A percentile compares a stretch with the other conserved stretches of the same genome.
phyloP scores from a whole-genome alignment of 2,329 filamentous ascomycete genomes.

The Apiospora sp. region DNA sequence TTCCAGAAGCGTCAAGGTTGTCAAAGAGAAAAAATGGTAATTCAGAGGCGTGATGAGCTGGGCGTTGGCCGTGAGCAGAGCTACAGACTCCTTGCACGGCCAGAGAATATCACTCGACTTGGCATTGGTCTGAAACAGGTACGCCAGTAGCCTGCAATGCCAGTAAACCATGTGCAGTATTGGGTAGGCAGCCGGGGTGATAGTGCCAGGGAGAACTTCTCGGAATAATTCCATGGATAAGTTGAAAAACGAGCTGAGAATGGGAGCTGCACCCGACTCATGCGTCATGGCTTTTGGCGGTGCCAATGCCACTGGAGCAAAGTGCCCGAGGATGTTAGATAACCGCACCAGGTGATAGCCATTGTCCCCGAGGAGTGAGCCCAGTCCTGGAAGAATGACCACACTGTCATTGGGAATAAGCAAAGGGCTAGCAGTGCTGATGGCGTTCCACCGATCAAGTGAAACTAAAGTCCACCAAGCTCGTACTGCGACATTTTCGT shows the following conservation, averaged over 20 bases:
- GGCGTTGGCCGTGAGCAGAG: conserved; percentile 63
- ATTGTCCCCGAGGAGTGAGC: conserved; percentile 66
- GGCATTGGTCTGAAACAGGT: conserved; percentile 64
- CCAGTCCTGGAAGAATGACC: conserved; percentile 66
- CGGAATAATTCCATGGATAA: conserved; percentile 71
- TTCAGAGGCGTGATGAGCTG: conserved; percentile 69
- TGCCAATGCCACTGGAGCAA: conserved; percentile 55
- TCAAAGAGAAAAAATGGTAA: conserved; percentile 71
- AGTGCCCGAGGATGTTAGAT: conserved; percentile 66
- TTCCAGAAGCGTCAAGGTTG: conserved; percentile 67
- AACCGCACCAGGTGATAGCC: conserved; percentile 70
- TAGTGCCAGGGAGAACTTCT: conserved; percentile 66
- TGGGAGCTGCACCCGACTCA: conserved; percentile 48
- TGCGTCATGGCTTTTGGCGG: conserved; percentile 52
- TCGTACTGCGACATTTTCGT: conserved; percentile 68
- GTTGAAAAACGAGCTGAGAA: conserved; percentile 59
- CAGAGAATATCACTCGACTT: conserved; percentile 66
- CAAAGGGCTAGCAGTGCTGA: conserved; percentile 68
- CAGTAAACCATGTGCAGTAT: conserved; percentile 74
- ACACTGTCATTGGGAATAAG: conserved; percentile 70
- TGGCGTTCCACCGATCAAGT: conserved; percentile 77
- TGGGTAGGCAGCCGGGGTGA: conserved; percentile 60
- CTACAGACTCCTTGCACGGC: conserved; percentile 65
- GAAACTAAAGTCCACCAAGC: conserved; percentile 78
- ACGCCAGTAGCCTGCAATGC: conserved; percentile 71